Evolutionary conservation across 1,284 basidiomycete genomes (phyloP), one percentile per base, ranked within the genome.

Genomic region (Melampsora americana): DNA sequence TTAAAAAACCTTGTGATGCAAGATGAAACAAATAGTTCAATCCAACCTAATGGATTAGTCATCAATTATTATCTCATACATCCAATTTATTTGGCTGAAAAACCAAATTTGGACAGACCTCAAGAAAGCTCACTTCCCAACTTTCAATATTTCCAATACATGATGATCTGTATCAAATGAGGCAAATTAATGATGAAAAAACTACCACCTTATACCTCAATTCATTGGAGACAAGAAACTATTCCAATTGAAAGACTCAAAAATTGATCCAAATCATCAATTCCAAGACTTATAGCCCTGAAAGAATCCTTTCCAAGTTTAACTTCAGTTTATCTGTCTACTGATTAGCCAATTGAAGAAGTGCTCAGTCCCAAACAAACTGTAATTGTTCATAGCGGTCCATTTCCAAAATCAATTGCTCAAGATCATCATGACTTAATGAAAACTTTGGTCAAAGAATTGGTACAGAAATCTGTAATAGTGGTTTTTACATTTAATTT

Each of bases 151-250:
- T 82, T 82, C 66, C 66, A 77, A 16, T 82, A 82, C 68, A 69
- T 81, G 20, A 11, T 71, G 4, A 59, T 73, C 1, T 82, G 81
- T 80, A 77, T 73, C 23, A 60, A 66, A n/a, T 77, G 81, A 30
- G 80, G 79, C 20, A 26, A 77, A 3, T 18, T 44, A 28, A 42
- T 82, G 68, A 66, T 77, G 5, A 16, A 60, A 2, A 20, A 44
- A 42, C 62, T 81, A 44, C 71, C 78, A 7, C 79, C 80, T 5
- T 80, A 79, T 69, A 73, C 80, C 61, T 79, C 79, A 1, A 78
- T 82, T 20, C 81, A 82, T 77, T 82, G 81, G 81, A 77, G 81
- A 9, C 80, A 80, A 56, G 81, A 82, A 64, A 82, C 81, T 0
- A 76, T 82, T 35, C 60, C 77, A 0, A 70, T 79, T 0, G 30